Evolutionary conservation across 805 yeast genomes (phyloP), one percentile per base, ranked within the genome.

Genomic region (Wickerhamia fluorescens): DNA sequence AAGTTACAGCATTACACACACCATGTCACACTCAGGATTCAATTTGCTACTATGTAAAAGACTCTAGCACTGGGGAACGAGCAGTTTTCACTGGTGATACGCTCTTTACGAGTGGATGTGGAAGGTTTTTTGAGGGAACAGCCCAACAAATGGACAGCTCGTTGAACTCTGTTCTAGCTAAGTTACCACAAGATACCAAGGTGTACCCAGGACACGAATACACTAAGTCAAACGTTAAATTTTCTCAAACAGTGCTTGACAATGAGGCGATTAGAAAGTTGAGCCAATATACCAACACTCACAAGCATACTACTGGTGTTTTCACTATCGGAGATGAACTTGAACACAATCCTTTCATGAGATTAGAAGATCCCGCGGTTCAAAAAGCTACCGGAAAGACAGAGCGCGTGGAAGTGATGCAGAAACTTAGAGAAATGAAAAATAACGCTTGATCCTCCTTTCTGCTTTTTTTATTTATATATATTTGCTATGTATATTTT

Each of bases 21-120:
- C 98, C 99, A 4, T 92, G 99, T 51, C 99, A 92, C 54, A 92
- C 99, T 0, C 92, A 82, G 56, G 99, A 92, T 56, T 85, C 95
- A 3, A 83, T 92, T 36, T 89, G 97, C 49, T 92, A 86, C 56
- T 81, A 56, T 44, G 86, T 73, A 0, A 61, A 62, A 26, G 97
- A 89, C 50, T 42, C 51, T n/a, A 50, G 53, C 20, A 73, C 87
- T 1, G 68, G 66, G 19, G 74, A 86, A 41, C 66, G 65, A 38
- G 87, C 81, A 3, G 87, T 92, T 2, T 86, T 92, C 58, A 85
- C 96, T 0, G 99, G 99, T 8, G 99, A 92, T 56, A 92, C 98
- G 0, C 63, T 92, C 24, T 92, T 92, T 58, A 82, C 73, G 25
- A 84, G 89, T 24, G 99, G 99, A 2, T 88, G 96, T 52, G 99